phyloP scores from a whole-genome alignment of 2,329 filamentous ascomycete species.

The Madurella fahalii region DNA sequence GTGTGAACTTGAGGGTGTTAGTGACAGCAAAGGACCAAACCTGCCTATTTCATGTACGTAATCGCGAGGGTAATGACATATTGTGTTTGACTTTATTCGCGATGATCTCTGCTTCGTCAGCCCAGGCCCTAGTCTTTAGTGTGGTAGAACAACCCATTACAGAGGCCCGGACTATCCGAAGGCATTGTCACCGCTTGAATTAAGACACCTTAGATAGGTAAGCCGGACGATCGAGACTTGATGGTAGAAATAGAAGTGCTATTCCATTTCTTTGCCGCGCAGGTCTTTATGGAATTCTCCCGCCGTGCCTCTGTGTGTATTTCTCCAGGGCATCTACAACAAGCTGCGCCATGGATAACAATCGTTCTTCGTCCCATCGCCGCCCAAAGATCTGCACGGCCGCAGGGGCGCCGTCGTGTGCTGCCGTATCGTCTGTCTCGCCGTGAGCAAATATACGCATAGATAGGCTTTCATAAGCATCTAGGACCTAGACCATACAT shows the following conservation, averaged over 20 bases:
- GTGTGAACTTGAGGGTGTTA: no score
- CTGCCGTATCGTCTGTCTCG: slow-evolving; percentile 42
- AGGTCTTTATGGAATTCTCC: neutral
- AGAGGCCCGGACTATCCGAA: no score
- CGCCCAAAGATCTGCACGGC: slow-evolving; percentile 44
- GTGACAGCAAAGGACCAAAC: no score
- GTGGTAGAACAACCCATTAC: no score
- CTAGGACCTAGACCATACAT: slow-evolving; percentile 38
- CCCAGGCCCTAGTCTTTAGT: no score
- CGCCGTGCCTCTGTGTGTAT: neutral
- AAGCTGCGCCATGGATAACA: slow-evolving; percentile 40
- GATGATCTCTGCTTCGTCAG: no score
- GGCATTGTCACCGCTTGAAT: no score
- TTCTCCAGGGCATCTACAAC: slow-evolving; percentile 22
- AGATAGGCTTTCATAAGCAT: neutral
- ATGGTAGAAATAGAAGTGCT: neutral
- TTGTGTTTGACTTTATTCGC: no score
- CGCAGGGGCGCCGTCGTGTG: slow-evolving; percentile 45
- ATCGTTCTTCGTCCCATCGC: slow-evolving; percentile 48
- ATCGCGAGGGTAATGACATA: no score
- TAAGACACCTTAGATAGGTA: no score
- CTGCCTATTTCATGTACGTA: no score
- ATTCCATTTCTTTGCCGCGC: neutral
- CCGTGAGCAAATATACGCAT: neutral
- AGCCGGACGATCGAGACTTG: neutral